Evolutionary conservation across 1,139 yeast species (phyloP).

Genomic region (Blastobotrys malaysiensis): DNA sequence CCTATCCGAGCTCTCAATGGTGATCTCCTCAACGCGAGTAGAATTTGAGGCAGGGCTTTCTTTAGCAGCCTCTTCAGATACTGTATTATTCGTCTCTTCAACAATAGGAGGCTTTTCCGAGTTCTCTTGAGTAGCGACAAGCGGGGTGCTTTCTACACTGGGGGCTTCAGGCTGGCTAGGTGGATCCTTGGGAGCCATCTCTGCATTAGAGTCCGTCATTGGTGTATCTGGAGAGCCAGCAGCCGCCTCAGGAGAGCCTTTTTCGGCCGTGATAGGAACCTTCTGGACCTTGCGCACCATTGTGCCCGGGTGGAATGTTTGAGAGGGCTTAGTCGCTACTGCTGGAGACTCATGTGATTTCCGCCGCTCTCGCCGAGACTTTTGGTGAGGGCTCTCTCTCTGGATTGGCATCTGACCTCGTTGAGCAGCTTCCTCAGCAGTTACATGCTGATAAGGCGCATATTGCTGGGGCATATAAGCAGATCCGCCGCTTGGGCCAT

Average conservation of each 20-base stretch:
- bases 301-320: background rate
- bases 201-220: background rate
- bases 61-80: background rate
- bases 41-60: background rate
- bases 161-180: background rate
- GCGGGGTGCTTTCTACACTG: background rate
- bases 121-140: background rate
- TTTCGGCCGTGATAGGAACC: background rate
- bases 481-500: background rate
- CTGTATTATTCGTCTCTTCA: background rate
- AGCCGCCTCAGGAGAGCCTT: background rate
- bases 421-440: background rate
- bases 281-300: background rate
- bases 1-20: background rate
- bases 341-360: background rate
- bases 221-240: background rate
- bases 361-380: background rate
- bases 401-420: too few relatives aligned
- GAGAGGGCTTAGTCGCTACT: background rate
- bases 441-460: background rate
- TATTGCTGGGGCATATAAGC: background rate
- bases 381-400: background rate
- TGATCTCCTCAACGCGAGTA: background rate
- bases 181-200: background rate
- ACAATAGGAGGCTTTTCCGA: background rate